These are phyloP conservation scores for Fusarium bactridioides DNA, from an alignment of 2,329 filamentous ascomycete genomes.

Conservation along the genomic window DNA sequence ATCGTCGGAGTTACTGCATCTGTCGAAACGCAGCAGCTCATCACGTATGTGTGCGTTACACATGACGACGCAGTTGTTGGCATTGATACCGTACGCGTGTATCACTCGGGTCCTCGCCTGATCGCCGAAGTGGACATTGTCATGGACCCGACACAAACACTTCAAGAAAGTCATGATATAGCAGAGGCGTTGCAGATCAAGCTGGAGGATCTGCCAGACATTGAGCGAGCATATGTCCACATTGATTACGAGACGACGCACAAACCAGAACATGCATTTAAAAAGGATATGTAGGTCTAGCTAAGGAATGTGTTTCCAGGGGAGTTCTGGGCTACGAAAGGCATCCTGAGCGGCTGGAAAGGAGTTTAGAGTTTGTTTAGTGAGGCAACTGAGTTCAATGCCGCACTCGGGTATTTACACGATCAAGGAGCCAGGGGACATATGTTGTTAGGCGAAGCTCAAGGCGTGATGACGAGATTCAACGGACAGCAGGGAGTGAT, in stretches of 20 bases:
- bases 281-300: constrained; percentile 63
- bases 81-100: constrained; percentile 95
- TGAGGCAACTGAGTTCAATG: constrained; percentile 17
- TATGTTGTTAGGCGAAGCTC: not conserved
- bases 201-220: constrained; percentile 87
- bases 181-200: constrained; percentile 95
- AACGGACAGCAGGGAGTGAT: not conserved
- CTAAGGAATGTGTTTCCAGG: constrained; percentile 7
- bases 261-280: constrained; percentile 80
- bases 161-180: constrained; percentile 87
- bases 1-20: constrained; percentile 90
- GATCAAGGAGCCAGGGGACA: not conserved
- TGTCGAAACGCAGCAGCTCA: constrained; percentile 86
- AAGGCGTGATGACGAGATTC: not conserved
- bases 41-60: constrained; percentile 91
- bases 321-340: not conserved
- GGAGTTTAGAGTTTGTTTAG: not conserved
- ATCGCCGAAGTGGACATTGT: constrained; percentile 97
- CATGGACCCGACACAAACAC: constrained; percentile 78
- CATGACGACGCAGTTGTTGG: constrained; percentile 82
- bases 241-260: constrained; percentile 97
- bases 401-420: not conserved
- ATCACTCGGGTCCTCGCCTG: constrained; percentile 86
- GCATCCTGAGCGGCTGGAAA: constrained; percentile 11
- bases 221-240: constrained; percentile 95